Evolutionary conservation across 139 green algal genomes (phyloP).

Genomic region (Coccomyxa sp.): DNA sequence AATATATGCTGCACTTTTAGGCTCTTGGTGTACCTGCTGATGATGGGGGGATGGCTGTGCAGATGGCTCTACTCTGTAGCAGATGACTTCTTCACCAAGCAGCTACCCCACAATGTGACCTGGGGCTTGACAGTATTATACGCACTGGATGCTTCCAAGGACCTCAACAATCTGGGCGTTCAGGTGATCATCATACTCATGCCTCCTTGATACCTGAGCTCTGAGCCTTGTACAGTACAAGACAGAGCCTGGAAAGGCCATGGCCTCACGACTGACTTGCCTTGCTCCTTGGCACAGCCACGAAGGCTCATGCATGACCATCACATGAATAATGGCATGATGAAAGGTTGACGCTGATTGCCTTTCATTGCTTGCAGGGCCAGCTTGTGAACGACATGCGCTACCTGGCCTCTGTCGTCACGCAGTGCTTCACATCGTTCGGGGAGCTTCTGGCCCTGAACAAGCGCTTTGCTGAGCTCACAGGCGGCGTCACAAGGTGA

Average conservation of each 20-base stretch:
- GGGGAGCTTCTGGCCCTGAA: slow-evolving; percentile 67
- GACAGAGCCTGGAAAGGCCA: too few relatives aligned
- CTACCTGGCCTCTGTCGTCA: slow-evolving; percentile 73
- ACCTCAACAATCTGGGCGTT: slow-evolving; percentile 23
- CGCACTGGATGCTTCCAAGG: slow-evolving; percentile 41
- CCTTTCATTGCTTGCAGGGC: slow-evolving; percentile 28
- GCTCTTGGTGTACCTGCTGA: too few relatives aligned
- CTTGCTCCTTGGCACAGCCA: too few relatives aligned
- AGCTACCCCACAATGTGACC: slow-evolving; percentile 78
- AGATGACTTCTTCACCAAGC: slow-evolving; percentile 80
- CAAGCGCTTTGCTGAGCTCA: slow-evolving; percentile 67
- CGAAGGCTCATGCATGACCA: too few relatives aligned
- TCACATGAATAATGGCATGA: too few relatives aligned
- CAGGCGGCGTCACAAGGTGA: slow-evolving; percentile 48
- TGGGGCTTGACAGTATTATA: slow-evolving; percentile 76
- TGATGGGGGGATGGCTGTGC: not conserved
- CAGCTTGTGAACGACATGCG: slow-evolving; percentile 65
- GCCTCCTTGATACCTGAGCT: too few relatives aligned
- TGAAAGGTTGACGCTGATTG: not conserved
- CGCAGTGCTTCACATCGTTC: slow-evolving; percentile 69
- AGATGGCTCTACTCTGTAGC: slow-evolving; percentile 60
- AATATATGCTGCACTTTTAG: too few relatives aligned
- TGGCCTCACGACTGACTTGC: too few relatives aligned
- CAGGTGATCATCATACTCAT: too few relatives aligned
- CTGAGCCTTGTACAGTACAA: too few relatives aligned